Evolutionary conservation across 2,329 filamentous ascomycete species (phyloP).

Genomic region (Pseudocercospora cruenta): DNA sequence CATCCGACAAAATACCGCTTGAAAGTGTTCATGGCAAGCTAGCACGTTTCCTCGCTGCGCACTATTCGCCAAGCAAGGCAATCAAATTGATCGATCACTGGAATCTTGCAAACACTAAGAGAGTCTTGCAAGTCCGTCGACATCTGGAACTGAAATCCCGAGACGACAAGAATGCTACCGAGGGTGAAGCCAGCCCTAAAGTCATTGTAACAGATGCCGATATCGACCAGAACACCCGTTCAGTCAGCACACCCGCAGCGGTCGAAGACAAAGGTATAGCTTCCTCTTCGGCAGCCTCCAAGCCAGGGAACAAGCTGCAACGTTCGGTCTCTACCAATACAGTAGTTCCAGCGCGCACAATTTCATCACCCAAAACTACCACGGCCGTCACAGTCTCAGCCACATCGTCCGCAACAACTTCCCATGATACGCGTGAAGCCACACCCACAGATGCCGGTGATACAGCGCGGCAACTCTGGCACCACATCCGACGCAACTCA

Average conservation of each 20-base stretch:
- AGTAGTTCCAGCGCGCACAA: slow-evolving; percentile 16
- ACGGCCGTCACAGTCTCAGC: slow-evolving; percentile 12
- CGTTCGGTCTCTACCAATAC: slow-evolving; percentile 16
- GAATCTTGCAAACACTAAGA: slow-evolving; percentile 16
- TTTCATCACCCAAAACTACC: slow-evolving; percentile 22
- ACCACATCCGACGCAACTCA: slow-evolving; percentile 42
- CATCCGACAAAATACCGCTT: slow-evolving; percentile 14
- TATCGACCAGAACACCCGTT: neutral
- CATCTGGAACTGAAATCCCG: slow-evolving; percentile 10
- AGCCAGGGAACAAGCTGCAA: slow-evolving; percentile 4
- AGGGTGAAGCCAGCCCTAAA: slow-evolving; percentile 6
- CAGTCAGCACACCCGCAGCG: neutral
- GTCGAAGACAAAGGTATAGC: slow-evolving; percentile 7
- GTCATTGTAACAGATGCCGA: slow-evolving; percentile 24
- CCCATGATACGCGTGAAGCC: slow-evolving; percentile 1
- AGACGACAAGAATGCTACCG: neutral
- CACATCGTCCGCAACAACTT: neutral
- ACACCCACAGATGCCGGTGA: slow-evolving; percentile 28
- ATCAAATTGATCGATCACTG: slow-evolving; percentile 33
- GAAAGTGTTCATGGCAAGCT: slow-evolving; percentile 23
- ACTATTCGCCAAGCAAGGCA: slow-evolving; percentile 29
- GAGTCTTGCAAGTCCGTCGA: slow-evolving; percentile 19
- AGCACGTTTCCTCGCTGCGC: slow-evolving; percentile 27
- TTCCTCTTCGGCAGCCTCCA: neutral
- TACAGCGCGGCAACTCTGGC: slow-evolving; percentile 43